Percentiles rank a stretch among this genome's conserved stretches.
These are phyloP conservation scores for Nannizziopsis arthrosporioides DNA, from an alignment of 2,329 filamentous ascomycete genomes.

Conservation along the genomic window DNA sequence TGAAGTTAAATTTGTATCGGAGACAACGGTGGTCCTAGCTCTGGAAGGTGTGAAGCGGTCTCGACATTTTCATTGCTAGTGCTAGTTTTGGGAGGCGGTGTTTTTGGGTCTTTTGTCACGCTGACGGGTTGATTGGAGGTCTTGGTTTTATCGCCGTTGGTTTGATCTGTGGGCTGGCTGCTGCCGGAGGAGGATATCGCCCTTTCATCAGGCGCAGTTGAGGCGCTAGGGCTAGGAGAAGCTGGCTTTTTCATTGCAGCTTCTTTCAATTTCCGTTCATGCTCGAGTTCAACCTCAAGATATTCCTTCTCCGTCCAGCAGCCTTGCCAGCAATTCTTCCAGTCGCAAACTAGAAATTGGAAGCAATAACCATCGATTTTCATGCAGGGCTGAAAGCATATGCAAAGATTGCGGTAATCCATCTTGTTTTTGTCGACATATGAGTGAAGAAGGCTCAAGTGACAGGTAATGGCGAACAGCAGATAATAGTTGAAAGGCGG, in stretches of 20 bases:
- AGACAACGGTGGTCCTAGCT: constrained; percentile 38
- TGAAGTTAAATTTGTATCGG: constrained; percentile 32
- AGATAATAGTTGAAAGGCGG: constrained; percentile 97
- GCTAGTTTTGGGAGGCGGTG: constrained; percentile 9
- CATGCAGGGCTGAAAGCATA: constrained; percentile 95
- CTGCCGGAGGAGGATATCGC: constrained; percentile 56
- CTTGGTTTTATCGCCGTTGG: constrained; percentile 10
- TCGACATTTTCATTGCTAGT: constrained; percentile 22
- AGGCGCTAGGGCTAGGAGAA: constrained; percentile 4
- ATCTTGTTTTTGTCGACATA: constrained; percentile 97
- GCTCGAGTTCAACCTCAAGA: constrained; percentile 46
- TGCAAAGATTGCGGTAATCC: constrained; percentile 90
- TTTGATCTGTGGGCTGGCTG: constrained; percentile 34
- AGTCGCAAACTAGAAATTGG: constrained; percentile 87
- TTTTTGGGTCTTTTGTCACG: constrained; percentile 22
- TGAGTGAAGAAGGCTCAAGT: constrained; percentile 79
- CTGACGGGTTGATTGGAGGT: constrained; percentile 23
- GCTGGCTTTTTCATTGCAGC: constrained; percentile 16
- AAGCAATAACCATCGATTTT: constrained; percentile 93
- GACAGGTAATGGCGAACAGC: constrained; percentile 91
- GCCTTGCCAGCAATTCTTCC: constrained; percentile 94
- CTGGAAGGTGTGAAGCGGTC: constrained; percentile 36
- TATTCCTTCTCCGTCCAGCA: constrained; percentile 80
- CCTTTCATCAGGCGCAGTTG: constrained; percentile 38
- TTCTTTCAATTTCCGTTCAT: constrained; percentile 25